Percentiles rank a stretch among this genome's conserved stretches.
Conservation (phyloP, 148 eudicot species). For the Selenicereus undatus region DNA sequence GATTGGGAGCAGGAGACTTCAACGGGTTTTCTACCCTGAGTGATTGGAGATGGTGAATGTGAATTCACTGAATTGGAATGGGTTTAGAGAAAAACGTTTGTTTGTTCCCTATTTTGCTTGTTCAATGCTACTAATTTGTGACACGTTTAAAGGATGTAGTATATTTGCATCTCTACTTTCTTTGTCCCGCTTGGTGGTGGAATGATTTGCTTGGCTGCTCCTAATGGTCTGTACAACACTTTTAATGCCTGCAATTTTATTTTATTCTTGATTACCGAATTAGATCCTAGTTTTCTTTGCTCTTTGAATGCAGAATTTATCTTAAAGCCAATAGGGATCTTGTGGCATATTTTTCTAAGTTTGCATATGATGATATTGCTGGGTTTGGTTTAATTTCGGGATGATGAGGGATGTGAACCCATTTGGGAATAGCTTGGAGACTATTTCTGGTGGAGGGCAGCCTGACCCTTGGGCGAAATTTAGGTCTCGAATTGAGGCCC, state of each 20-base stretch:
- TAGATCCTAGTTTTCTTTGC: neutral
- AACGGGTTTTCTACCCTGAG: neutral
- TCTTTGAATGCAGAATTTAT: neutral
- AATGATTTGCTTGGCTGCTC: no score
- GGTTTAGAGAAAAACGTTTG: neutral
- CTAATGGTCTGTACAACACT: no score
- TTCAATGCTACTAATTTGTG: neutral
- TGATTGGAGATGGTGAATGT: neutral
- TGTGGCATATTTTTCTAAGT: neutral
- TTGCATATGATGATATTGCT: neutral
- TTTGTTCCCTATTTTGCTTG: neutral
- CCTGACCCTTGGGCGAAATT: no score
- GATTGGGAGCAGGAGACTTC: neutral
- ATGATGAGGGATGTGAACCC: neutral
- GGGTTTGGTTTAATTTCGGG: neutral
- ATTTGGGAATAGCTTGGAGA: no score
- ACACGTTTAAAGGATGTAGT: neutral
- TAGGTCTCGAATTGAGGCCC: no score
- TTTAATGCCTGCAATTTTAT: no score
- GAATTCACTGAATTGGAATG: neutral
- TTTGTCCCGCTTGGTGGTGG: neutral
- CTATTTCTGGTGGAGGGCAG: no score
- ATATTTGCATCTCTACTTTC: neutral
- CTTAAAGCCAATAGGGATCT: neutral
- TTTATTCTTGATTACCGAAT: neutral